Percentiles rank a stretch among this genome's conserved stretches.
Conservation (phyloP, 495 filamentous ascomycete genomes). For the Letharia columbiana region DNA sequence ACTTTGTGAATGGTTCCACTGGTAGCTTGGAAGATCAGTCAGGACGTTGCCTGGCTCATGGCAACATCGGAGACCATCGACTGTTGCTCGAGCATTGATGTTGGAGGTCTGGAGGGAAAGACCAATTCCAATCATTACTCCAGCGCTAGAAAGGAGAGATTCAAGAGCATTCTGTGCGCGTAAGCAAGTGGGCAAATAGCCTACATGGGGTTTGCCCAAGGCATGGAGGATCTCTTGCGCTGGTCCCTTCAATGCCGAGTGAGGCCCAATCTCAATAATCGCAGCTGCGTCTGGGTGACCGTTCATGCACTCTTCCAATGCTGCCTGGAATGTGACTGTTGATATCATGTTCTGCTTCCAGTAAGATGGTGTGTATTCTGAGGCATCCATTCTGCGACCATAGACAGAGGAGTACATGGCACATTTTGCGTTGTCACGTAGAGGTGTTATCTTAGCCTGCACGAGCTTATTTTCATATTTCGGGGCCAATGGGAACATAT, state of each 20-base stretch:
- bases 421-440: background rate
- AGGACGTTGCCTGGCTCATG: slow-evolving; percentile 10
- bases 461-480: slow-evolving; percentile 9
- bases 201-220: background rate
- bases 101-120: slow-evolving; percentile 12
- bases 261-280: slow-evolving; percentile 49
- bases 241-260: slow-evolving; percentile 45
- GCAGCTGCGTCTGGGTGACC: background rate
- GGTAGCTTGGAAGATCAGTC: slow-evolving; percentile 35
- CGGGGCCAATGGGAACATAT: slow-evolving; percentile 17
- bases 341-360: slow-evolving; percentile 22
- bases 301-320: background rate
- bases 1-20: slow-evolving; percentile 41
- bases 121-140: slow-evolving; percentile 19
- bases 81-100: slow-evolving; percentile 17
- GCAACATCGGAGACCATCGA: slow-evolving; percentile 1
- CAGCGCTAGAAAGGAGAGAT: slow-evolving; percentile 19
- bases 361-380: slow-evolving; percentile 15
- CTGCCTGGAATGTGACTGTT: slow-evolving; percentile 30
- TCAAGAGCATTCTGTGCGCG: slow-evolving; percentile 18
- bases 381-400: background rate
- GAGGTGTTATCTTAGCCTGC: background rate
- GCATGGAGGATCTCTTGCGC: slow-evolving; percentile 17
- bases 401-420: slow-evolving; percentile 20
- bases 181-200: slow-evolving; percentile 15